Conservation (phyloP, 257 asterid species). For the Linaria vulgaris region DNA sequence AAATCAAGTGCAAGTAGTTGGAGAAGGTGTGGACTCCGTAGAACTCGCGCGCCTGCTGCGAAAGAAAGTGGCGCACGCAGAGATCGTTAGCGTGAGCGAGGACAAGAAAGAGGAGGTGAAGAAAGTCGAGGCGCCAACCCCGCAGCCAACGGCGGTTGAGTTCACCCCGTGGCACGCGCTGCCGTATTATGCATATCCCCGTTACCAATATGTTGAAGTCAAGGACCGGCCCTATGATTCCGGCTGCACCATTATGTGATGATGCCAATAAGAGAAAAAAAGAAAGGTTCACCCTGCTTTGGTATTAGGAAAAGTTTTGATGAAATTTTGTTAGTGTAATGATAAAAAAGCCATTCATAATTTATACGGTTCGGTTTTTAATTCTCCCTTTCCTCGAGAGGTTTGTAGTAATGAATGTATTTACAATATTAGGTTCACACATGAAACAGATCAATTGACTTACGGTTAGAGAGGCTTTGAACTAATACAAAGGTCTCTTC, state of each 20-base stretch:
- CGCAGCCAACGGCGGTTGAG: slow-evolving; percentile 7
- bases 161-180: slow-evolving; percentile 19
- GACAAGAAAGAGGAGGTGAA: slow-evolving; percentile 26
- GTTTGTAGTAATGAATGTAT: too few relatives aligned
- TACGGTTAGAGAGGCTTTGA: too few relatives aligned
- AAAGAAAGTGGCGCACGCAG: slow-evolving; percentile 52
- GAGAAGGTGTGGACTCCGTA: slow-evolving; percentile 61
- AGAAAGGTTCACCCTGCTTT: too few relatives aligned
- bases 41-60: slow-evolving; percentile 40
- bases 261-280: too few relatives aligned
- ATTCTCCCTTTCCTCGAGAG: too few relatives aligned
- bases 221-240: slow-evolving; percentile 18
- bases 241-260: slow-evolving; percentile 41
- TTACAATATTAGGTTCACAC: too few relatives aligned
- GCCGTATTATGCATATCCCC: not conserved
- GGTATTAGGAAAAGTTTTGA: too few relatives aligned
- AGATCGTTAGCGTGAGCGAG: slow-evolving; percentile 43
- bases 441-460: too few relatives aligned
- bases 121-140: slow-evolving; percentile 3
- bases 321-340: too few relatives aligned
- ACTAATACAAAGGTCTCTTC: too few relatives aligned
- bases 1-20: slow-evolving; percentile 50
- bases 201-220: slow-evolving; percentile 8
- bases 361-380: too few relatives aligned
- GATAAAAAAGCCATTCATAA: too few relatives aligned